Evolutionary conservation across 495 filamentous ascomycete genomes (phyloP).

Genomic region (Aspergillus carlsbadensis): DNA sequence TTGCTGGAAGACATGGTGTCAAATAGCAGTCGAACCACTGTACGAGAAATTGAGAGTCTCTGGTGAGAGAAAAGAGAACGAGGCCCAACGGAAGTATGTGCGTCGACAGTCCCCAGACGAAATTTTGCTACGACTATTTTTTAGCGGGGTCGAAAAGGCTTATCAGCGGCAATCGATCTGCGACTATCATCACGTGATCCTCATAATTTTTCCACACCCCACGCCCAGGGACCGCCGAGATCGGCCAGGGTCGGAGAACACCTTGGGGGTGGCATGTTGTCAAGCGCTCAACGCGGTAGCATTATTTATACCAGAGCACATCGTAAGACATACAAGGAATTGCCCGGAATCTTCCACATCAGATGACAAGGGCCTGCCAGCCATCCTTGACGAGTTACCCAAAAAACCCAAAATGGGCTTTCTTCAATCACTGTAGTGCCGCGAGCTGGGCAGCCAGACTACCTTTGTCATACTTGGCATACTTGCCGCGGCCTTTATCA

Average conservation of each 20-base stretch:
- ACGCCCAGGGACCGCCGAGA: background rate
- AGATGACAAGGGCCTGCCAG: background rate
- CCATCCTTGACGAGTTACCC: too few species aligned
- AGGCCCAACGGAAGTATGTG: constrained; percentile 21
- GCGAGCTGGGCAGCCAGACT: constrained; percentile 48
- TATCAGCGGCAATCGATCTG: constrained; percentile 42
- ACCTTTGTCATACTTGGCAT: constrained; percentile 93
- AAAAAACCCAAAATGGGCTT: background rate
- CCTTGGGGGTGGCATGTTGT: background rate
- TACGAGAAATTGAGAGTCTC: constrained; percentile 26
- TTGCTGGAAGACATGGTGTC: constrained; percentile 58
- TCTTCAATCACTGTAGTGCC: constrained; percentile 22
- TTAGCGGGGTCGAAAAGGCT: constrained; percentile 32
- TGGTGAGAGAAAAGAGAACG: constrained; percentile 14
- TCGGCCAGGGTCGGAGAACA: background rate
- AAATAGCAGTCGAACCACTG: constrained; percentile 18
- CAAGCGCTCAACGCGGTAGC: too few species aligned
- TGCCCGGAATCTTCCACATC: background rate
- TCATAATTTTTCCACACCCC: background rate
- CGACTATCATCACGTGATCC: constrained; percentile 25
- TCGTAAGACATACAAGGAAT: too few species aligned
- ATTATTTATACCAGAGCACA: too few species aligned
- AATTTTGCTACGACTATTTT: constrained; percentile 32
- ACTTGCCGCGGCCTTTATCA: constrained; percentile 95
- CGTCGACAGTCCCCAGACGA: constrained; percentile 20